Base-by-base conservation (phyloP, 208 protist genomes). In the Kentomonas sorsogonicus region DNA sequence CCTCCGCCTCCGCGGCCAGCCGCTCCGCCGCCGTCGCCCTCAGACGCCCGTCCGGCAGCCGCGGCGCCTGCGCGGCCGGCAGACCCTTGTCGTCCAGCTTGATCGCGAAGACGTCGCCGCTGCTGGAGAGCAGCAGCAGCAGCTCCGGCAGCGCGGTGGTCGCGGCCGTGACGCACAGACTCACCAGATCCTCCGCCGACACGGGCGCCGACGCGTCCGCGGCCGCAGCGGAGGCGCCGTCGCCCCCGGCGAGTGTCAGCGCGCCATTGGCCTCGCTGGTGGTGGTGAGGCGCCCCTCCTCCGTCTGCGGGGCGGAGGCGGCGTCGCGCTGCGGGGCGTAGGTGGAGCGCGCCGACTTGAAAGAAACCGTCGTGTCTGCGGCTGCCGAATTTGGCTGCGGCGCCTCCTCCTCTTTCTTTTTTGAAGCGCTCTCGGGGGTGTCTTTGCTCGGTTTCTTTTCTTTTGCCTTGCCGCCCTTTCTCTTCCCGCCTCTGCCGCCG, bases 71-170 rank as follows among this genome's bases (percentile, higher is more conserved):
- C 30, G 57, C 33, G 16, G 44, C 31, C 33, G 77, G 78, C 23
- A 83, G 52, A 51, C 69, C 53, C 18, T 72, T 30, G 26, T 63
- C 54, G 39, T 77, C 54, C 30, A 90, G 53, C 38, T 79, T 71
- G 36, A 83, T 33, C 16, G 71, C 72, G 63, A 80, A 94, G 23
- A 91, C 76, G 52, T 90, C 87, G 11, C 87, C 87, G 47, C 58
- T 64, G 50, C 77, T 73, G 55, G 66, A 80, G 0, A 94, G 72
- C 25, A 89, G 50, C 20, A 89, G 61, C 16, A 91, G 57, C 25
- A 80, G 36, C 31, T 22, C 23, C 29, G 43, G 61, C 20, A 11
- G 30, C 27, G 33, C 29, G 2, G 23, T 16, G 2, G 47, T 41
- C 29, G 26, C 10, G n/a, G 38, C 4, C 22, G 38, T 44, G 43